Base-by-base conservation (phyloP, 148 eudicot genomes). In the Diospyros lotus region DNA sequence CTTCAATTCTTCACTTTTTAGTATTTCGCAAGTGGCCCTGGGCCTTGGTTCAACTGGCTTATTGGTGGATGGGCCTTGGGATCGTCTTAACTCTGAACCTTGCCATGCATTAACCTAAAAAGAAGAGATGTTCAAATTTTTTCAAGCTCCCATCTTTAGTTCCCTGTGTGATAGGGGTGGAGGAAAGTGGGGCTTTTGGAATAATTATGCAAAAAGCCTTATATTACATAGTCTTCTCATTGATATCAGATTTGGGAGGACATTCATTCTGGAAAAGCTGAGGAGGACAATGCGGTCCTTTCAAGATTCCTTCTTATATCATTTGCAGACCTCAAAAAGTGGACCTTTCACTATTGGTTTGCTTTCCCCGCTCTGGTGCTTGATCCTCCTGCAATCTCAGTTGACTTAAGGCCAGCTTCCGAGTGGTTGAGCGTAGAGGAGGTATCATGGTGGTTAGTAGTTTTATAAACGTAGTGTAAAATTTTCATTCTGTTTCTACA, bases 261-360 rank as follows among this genome's bases (percentile, higher is more conserved):
- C 67, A 90, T 94, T 75, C 77, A 72, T 75, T 87, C 89, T 42
- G 97, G 98, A 68, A 85, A 77, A 72, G 87, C 83, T 58, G 95
- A 94, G 84, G 87, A 94, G 79, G 90, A 94, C 75, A 78, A 89
- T 78, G 68, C 89, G 59, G 64, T 90, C 73, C 93, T 94, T 70
- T 89, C 87, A 68, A 90, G 93, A 75, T 94, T 94, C 82, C 89
- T 94, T 75, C 81, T 90, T 73, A 76, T 94, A 73, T 80, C 98
- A 80, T 94, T 92, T 85, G 93, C 98, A 7, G 98, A 94, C 85
- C 86, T 94, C 58, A 94, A 94, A 81, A 89, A 87, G 59, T 94
- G 97, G 97, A 86, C 82, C 66, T 94, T 94, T 71, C 84, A 85
- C 79, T 94, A 92, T 68, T 82, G 87, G 87, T 86, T 92, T 85